Evolutionary conservation across 148 eudicot genomes (phyloP), one percentile per base, ranked within the genome.

Genomic region (Cornus controversa): DNA sequence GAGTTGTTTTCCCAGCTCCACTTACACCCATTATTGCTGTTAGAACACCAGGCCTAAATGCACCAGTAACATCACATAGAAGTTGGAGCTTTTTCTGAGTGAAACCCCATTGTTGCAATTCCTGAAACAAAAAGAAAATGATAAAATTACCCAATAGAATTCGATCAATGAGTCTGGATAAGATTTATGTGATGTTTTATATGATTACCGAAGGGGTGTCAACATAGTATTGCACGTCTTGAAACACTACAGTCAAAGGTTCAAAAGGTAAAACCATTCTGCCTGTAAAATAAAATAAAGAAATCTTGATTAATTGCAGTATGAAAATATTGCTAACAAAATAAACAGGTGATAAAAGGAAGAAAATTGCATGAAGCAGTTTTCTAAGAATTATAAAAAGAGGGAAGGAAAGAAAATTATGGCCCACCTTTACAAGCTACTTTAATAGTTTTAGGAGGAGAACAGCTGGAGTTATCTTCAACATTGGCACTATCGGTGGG

Each of bases 1-100:
- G 97, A n/a, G 98, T 94, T 23, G 97, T 94, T 82, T 94, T 94
- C 20, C 98, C 98, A 77, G 98, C 93, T 71, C 98, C 98, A 84
- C 97, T 94, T 65, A 92, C 90, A 50, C 98, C 98, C 97, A 92
- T 92, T 68, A 94, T 85, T 26, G 98, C 98, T 36, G 97, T 88
- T 74, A 94, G 92, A 75, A 92, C 90, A 77, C 98, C 97, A 34
- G 98, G 97, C 80, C 80, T 88, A 63, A 92, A 88, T 78, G 90
- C 88, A 73, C 97, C 98, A 6, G 93, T 87, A 23, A 94, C 80
- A 75, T 82, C 91, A 79, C 76, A 72, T 63, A 94, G 92, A 76
- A 94, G 87, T 77, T 86, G 94, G 31, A 90, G 88, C 71, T 73
- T 85, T 80, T 89, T 90, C 73, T 88, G 82, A 29, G 84, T 29